Base-by-base conservation (phyloP, 768 basidiomycete genomes). In the Tulasnella sp. region DNA sequence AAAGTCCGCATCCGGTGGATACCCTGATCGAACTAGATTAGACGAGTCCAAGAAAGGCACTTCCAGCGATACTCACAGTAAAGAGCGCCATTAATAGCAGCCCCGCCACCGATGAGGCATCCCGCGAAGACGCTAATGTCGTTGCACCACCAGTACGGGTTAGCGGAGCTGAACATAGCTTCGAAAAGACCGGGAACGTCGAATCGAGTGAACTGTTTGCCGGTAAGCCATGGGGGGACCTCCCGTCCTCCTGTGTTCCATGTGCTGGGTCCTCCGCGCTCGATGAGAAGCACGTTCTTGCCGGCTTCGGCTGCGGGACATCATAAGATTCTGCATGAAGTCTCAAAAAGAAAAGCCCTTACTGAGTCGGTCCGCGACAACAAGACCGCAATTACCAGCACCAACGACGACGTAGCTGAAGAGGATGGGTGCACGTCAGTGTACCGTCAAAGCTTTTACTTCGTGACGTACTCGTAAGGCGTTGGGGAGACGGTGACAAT, bases 141-240 rank as follows among this genome's bases (percentile, higher is more conserved):
- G 82, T 88, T 89, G 83, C 89, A 91, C 88, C 88, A 91, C 86
- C 87, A 91, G 82, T 85, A 90, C 1, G 79, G 83, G 78, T 88
- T 85, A 52, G 83, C 80, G 74, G 89, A 88, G 19, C 85, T 84
- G 83, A 91, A 91, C 87, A 90, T 87, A 54, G 88, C 86, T 82
- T 91, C 88, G 79, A 90, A 91, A 58, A 89, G 79, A 79, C 90
- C 89, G 29, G 89, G 89, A 75, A 89, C 83, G 78, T 91, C 90
- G 80, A 90, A 90, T 79, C 89, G 89, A 6, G 90, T 91, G 74
- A 89, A 81, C 25, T 15, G 17, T 34, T 76, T 77, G 77, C 79
- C 79, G 6, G 82, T 80, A 0, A 89, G 77, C 78, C 79, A 79
- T 17, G 79, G 76, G 45, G 78, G 85, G 64, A 85, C 84, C 79